Evolutionary conservation across 768 basidiomycete species (phyloP), one percentile per base, ranked within the genome.

Genomic region (Leccinum aurantiacum): DNA sequence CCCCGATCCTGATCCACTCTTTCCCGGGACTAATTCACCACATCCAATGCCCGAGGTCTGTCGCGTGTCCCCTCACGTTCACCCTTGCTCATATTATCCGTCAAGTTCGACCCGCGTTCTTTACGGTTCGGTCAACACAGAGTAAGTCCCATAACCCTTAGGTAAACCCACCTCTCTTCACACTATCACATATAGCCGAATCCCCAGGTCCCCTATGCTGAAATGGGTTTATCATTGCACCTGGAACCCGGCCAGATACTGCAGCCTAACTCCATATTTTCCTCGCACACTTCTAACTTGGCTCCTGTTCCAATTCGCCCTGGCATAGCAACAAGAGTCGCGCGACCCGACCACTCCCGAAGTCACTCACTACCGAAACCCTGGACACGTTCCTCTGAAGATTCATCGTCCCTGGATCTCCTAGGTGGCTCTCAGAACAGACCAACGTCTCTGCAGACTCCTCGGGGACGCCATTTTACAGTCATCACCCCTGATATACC

Each of bases 181-280:
- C 53, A 49, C 58, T 25, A 9, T 31, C 33, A 22, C 38, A 33
- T 57, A 19, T 49, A 70, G 70, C 56, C 62, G 47, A n/a, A 48
- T 47, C 19, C 54, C 31, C 54, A 27, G 17, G 27, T 48, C 5
- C 60, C 61, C 25, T 37, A 48, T 15, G 48, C 3, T 35, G 58
- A 63, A 44, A n/a, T 37, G 5, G 80, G 78, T n/a, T 73, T 80
- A 41, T 78, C 82, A 33, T 69, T 84, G 25, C 82, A 81, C 58
- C 75, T 86, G 22, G 72, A 75, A 6, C 85, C 84, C 14, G 85
- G 85, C 13, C 83, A 86, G 71, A 74, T 86, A 38, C 75, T 84
- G 29, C 83, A 79, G n/a, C 77, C 73, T n/a, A 60, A 61, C 24
- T 47, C 64, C 31, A 53, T 65, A 9, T 71, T 69, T 51, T 13